These are phyloP conservation scores for Vachellia pachyceras DNA, from an alignment of 306 rosid species.

Conservation along the genomic window DNA sequence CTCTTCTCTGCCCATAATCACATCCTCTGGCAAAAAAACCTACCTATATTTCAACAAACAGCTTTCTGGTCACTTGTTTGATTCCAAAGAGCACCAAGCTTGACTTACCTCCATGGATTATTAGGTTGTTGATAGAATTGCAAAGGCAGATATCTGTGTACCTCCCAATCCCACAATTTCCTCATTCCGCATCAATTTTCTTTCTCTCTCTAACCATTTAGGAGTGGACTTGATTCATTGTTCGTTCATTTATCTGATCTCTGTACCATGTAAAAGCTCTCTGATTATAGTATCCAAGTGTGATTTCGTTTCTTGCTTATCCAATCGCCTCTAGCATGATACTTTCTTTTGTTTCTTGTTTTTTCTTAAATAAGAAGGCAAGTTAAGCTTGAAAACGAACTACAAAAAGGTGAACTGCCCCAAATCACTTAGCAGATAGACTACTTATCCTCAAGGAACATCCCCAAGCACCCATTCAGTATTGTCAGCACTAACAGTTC, in stretches of 20 bases:
- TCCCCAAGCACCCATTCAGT: too few relatives aligned
- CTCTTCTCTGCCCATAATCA: slow-evolving; percentile 35
- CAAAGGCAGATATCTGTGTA: background rate
- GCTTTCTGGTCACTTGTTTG: slow-evolving; percentile 14
- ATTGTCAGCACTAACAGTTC: too few relatives aligned
- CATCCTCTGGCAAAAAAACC: slow-evolving; percentile 65
- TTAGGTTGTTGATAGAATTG: background rate
- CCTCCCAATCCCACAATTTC: background rate
- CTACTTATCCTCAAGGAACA: too few relatives aligned
- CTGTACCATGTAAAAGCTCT: background rate
- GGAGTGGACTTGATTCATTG: background rate
- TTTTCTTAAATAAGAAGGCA: too few relatives aligned
- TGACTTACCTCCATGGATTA: background rate
- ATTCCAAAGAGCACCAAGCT: slow-evolving; percentile 31
- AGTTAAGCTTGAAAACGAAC: too few relatives aligned
- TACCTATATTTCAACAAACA: slow-evolving; percentile 54
- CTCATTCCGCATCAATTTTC: background rate
- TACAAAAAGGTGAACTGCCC: too few relatives aligned
- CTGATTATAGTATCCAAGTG: background rate
- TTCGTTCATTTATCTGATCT: background rate
- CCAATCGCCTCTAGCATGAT: background rate
- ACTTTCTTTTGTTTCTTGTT: background rate
- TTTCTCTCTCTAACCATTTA: background rate
- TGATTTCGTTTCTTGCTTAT: background rate
- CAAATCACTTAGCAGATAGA: too few relatives aligned